Evolutionary conservation across 2,329 filamentous ascomycete genomes (phyloP), one percentile per base, ranked within the genome.

Genomic region (Fonsecaea erecta): DNA sequence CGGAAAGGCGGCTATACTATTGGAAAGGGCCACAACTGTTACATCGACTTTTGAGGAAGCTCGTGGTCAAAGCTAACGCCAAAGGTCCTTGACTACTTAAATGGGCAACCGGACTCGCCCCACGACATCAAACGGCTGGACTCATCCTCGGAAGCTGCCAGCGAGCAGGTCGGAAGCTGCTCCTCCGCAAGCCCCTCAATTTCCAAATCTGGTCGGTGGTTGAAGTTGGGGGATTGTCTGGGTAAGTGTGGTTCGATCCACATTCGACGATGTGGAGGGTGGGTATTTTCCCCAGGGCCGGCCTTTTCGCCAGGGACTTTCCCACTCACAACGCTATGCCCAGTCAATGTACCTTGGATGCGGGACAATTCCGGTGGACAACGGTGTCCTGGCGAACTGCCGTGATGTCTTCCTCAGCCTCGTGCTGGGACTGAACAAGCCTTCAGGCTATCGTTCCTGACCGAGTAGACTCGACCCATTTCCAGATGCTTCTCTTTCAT

Each of bases 241-340:
- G 35, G 35, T 40, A 9, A 32, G n/a, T 16, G 21, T 40, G n/a
- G 46, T 59, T 18, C 34, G 14, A 40, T 40, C 43, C 43, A 11
- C 21, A 48, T 48, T 21, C 43, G 14, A 40, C 32, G 34, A 30
- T 54, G 62, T 64, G 55, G 55, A 64, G 62, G 51, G 37, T 64
- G 62, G 62, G 62, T 64, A 64, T 64, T 64, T 43, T 64, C 62
- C 62, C 32, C 61, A 32, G 52, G 60, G 35, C n/a, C 37, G 16
- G 40, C 12, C 24, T 32, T 8, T 24, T 16, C 43, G 5, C 9
- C 8, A 4, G 8, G 4, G 14, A 14, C 21, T 48, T 7, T 24
- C 43, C 43, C 18, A 48, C 43, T 2, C 18, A 24, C 21, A 26
- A 16, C 3, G n/a, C 35, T 3, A n/a, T 40, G 16, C n/a, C 35